Conservation (phyloP, 768 basidiomycete genomes). For the Rhizopogon vesiculosus region DNA sequence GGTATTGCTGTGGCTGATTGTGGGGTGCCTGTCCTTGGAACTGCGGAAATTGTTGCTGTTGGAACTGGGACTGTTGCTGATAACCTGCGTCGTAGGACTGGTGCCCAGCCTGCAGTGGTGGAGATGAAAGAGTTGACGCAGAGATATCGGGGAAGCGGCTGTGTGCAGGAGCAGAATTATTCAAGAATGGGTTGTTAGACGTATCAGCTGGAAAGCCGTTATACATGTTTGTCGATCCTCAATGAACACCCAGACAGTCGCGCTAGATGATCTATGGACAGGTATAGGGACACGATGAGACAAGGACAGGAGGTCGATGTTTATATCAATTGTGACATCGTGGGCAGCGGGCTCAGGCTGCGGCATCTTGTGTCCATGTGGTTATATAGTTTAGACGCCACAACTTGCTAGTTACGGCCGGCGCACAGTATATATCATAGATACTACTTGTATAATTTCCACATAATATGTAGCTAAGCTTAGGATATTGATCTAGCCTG, state of each 20-base stretch:
- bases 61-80: conserved; percentile 32
- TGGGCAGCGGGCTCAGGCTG: background rate
- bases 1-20: conserved; percentile 14
- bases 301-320: background rate
- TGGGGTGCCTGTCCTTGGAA: conserved; percentile 7
- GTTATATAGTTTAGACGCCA: too few relatives aligned
- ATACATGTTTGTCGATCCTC: background rate
- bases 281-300: background rate
- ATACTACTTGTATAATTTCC: too few relatives aligned
- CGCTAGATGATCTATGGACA: background rate
- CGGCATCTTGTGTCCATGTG: background rate
- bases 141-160: conserved; percentile 65
- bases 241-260: background rate
- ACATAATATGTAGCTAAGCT: too few relatives aligned
- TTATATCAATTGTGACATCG: background rate
- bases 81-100: conserved; percentile 21
- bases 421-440: too few relatives aligned
- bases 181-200: conserved; percentile 71
- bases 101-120: conserved; percentile 25
- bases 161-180: conserved; percentile 42
- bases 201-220: background rate
- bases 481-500: background rate
- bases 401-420: too few relatives aligned
- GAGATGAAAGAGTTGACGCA: conserved; percentile 20
- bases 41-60: conserved; percentile 11